Conservation (phyloP, 805 yeast genomes). For the Candida qinlingensis region DNA sequence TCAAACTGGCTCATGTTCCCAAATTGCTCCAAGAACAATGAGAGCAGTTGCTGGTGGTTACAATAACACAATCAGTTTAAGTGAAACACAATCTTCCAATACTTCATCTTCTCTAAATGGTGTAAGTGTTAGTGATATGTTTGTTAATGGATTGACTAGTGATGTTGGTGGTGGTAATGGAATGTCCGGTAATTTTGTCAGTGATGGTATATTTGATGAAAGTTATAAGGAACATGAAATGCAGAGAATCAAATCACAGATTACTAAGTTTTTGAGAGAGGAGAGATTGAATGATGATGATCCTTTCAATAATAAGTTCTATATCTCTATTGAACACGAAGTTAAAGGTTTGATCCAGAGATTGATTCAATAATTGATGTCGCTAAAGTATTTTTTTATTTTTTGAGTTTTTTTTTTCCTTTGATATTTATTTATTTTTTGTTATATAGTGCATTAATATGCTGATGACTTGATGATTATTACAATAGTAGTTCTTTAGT, state of each 20-base stretch:
- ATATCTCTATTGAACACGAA: conserved; percentile 24
- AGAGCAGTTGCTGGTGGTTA: conserved; percentile 22
- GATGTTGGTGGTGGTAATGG: conserved; percentile 10
- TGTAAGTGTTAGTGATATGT: conserved; percentile 24
- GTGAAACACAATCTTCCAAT: conserved; percentile 11
- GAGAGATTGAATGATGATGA: conserved; percentile 27
- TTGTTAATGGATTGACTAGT: conserved; percentile 22
- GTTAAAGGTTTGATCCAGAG: conserved; percentile 26
- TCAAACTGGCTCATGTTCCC: conserved; percentile 27
- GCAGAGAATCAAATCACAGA: conserved; percentile 25
- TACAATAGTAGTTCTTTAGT: too few relatives aligned
- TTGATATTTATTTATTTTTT: too few relatives aligned
- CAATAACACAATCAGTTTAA: conserved; percentile 15
- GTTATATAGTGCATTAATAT: too few relatives aligned
- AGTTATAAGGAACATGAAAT: conserved; percentile 25
- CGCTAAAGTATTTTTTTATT: not conserved
- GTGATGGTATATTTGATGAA: conserved; percentile 17
- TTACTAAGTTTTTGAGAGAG: conserved; percentile 23
- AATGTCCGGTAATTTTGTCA: not conserved
- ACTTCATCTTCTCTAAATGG: conserved; percentile 10
- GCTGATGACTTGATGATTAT: too few relatives aligned
- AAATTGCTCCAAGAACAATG: conserved; percentile 29
- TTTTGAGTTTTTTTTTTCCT: too few relatives aligned
- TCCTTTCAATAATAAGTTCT: conserved; percentile 25
- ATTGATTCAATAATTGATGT: conserved; percentile 8